phyloP scores from a whole-genome alignment of 2,329 filamentous ascomycete species.

The Monosporascus sp. region DNA sequence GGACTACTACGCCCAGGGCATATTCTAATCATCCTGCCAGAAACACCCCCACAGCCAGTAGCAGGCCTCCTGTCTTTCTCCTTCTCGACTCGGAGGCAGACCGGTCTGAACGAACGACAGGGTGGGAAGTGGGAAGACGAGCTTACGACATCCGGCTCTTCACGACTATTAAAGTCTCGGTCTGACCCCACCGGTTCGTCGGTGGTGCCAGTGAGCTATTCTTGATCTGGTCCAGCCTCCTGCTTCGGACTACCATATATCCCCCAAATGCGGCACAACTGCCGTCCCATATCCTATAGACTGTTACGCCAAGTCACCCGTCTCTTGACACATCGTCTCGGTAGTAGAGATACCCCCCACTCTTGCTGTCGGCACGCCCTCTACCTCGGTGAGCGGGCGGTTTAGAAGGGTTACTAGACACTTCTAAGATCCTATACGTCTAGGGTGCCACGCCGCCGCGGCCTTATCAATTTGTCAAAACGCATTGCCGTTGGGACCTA shows the following conservation, averaged over 20 bases:
- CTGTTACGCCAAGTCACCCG: slow-evolving; percentile 12
- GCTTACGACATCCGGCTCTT: background rate
- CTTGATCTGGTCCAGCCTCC: slow-evolving; percentile 10
- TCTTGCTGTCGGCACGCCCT: background rate
- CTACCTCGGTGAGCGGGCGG: slow-evolving; percentile 3
- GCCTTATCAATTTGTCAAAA: background rate
- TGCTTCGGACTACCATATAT: slow-evolving; percentile 15
- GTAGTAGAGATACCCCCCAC: slow-evolving; percentile 5
- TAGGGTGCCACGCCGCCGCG: slow-evolving; percentile 2
- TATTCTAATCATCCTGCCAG: background rate
- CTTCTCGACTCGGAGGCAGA: background rate
- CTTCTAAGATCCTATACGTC: slow-evolving; percentile 2
- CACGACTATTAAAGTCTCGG: background rate
- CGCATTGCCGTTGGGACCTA: background rate
- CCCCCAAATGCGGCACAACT: slow-evolving; percentile 14
- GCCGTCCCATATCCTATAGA: slow-evolving; percentile 8
- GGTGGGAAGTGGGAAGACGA: background rate
- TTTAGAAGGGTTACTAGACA: slow-evolving; percentile 21
- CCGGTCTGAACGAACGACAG: background rate
- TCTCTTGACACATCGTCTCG: slow-evolving; percentile 9
- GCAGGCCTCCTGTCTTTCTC: background rate
- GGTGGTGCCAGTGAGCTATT: slow-evolving; percentile 10
- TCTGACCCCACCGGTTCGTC: slow-evolving; percentile 1
- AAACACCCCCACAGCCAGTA: background rate
- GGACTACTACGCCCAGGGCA: background rate